Base-by-base conservation (phyloP, 768 basidiomycete genomes). In the Tricholoma flavovirens region DNA sequence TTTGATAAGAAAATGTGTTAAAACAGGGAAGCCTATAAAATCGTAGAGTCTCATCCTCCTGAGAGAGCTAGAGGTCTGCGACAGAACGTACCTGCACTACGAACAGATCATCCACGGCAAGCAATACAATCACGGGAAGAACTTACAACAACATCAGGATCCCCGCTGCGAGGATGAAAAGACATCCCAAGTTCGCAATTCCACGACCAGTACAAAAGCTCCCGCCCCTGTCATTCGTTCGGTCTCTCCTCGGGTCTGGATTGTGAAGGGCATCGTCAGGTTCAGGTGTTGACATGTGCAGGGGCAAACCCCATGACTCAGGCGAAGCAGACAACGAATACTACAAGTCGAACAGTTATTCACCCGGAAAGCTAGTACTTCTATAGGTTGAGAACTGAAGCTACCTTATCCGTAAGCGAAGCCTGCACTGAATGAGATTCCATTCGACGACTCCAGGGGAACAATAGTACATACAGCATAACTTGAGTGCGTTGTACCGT, bases 191-290 rank as follows among this genome's bases (percentile, higher is more conserved):
- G 63, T 91, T 91, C 2, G 75, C 75, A 43, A 88, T 60, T 8
- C 88, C 89, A 57, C 88, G 75, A 9, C 66, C 49, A 15, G 87
- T 87, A 55, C 82, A 81, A 51, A 90, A 75, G 49, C 75, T 72
- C 1, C 86, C 86, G 8, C 82, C 79, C 36, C 53, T 67, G 65
- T 87, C 83, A n/a, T 74, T 76, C 62, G 75, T 76, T 45, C 74
- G 64, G 59, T 86, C 81, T 17, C 80, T 74, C 30, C 64, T 72
- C 3, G 83, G 80, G 66, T 84, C 79, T 0, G 86, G 86, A 60
- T 81, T 83, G 62, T 88, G 86, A 2, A 88, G 74, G 50, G 75
- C 69, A 62, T 88, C 86, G 59, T 88, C 86, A 0, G 78, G 73
- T 54, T 87, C 86, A n/a, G 75, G 73, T 0, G 62, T 64, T 38